Percentiles rank a stretch among this genome's conserved stretches.
phyloP scores from a whole-genome alignment of 1,284 basidiomycete species.

The Psilocybe mexicana region DNA sequence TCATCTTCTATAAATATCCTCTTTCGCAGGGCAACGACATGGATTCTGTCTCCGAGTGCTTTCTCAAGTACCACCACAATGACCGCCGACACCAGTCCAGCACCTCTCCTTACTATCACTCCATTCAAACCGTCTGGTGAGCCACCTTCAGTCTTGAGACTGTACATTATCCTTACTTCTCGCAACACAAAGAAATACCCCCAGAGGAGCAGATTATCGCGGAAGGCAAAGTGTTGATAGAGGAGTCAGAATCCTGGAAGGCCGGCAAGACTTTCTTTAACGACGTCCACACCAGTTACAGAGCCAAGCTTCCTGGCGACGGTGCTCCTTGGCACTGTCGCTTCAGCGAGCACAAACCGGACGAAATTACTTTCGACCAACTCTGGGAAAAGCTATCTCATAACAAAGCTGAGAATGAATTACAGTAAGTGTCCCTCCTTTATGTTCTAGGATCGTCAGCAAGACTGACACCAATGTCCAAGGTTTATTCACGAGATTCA shows the following conservation, averaged over 20 bases:
- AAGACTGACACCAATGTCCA: not conserved
- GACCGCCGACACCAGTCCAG: conserved; percentile 17
- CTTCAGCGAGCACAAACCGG: conserved; percentile 60
- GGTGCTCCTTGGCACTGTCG: conserved; percentile 67
- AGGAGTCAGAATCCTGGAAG: conserved; percentile 60
- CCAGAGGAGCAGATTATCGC: conserved; percentile 56
- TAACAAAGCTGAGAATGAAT: conserved; percentile 69
- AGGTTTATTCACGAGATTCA: conserved; percentile 69
- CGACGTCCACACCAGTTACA: conserved; percentile 55
- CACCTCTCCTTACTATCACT: conserved; percentile 39
- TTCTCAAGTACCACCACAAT: conserved; percentile 23
- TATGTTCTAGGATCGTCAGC: not conserved
- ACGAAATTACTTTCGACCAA: conserved; percentile 69
- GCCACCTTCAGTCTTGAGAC: not conserved
- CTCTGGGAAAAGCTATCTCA: conserved; percentile 67
- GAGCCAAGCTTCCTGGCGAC: conserved; percentile 51
- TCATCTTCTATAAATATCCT: conserved; percentile 22
- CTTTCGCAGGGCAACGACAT: conserved; percentile 18
- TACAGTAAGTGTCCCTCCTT: conserved; percentile 48
- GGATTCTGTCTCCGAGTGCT: not conserved
- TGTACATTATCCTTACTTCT: no score
- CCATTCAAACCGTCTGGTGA: conserved; percentile 45
- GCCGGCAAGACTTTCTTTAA: conserved; percentile 61
- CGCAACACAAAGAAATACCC: conserved; percentile 50
- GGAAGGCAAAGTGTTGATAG: conserved; percentile 55